Evolutionary conservation across 139 green algal species (phyloP).

Genomic region (Nannochloris sp.): DNA sequence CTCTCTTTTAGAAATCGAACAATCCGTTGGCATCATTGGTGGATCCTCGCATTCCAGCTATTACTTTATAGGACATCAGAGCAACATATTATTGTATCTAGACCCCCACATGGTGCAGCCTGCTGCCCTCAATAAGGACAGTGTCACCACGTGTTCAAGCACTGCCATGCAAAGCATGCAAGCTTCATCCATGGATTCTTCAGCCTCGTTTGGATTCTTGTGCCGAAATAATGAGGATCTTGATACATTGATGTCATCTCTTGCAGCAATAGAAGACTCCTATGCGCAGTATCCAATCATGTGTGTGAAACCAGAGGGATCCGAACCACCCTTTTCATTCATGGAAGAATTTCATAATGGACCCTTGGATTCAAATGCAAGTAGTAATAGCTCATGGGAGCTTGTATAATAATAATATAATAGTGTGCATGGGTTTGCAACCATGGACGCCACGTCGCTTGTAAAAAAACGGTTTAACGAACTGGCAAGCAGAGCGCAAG

Average conservation of each 20-base stretch:
- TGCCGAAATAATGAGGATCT: constrained; percentile 20
- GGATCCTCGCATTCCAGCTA: constrained; percentile 68
- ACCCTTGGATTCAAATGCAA: no score
- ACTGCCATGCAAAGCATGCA: constrained; percentile 46
- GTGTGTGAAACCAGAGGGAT: no score
- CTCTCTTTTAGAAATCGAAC: constrained; percentile 55
- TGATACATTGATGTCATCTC: no score
- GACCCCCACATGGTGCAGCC: constrained; percentile 71
- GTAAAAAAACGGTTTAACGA: constrained; percentile 4
- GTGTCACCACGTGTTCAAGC: constrained; percentile 29
- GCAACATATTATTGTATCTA: constrained; percentile 57
- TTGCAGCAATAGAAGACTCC: no score
- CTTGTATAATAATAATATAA: no score
- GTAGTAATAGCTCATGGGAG: no score
- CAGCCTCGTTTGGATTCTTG: constrained; percentile 79
- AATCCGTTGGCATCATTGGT: constrained; percentile 83
- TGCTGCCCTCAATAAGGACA: constrained; percentile 13
- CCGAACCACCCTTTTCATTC: no score
- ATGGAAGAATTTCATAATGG: no score
- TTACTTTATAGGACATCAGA: constrained; percentile 80
- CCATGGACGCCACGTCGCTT: not conserved
- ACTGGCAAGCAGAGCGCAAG: constrained; percentile 1
- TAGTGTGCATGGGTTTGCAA: not conserved
- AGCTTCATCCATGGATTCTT: constrained; percentile 62
- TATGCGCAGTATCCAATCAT: no score